Evolutionary conservation across 108 stramenopile species (phyloP).

Genomic region (Thalassiosira profunda): DNA sequence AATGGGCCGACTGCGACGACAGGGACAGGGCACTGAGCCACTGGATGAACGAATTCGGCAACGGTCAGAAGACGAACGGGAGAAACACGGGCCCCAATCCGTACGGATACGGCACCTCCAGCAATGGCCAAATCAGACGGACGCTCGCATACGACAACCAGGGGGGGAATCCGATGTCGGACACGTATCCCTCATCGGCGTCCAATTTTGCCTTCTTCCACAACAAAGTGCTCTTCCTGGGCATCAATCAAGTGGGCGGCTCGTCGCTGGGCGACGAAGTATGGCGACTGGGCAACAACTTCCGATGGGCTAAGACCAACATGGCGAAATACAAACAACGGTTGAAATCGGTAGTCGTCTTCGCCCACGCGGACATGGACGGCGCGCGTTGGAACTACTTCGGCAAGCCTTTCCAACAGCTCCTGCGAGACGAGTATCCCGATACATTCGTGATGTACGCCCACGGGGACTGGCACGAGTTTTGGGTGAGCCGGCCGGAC

Average conservation of each 20-base stretch:
- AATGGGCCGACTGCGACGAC: constrained; percentile 6
- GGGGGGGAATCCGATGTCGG: background rate
- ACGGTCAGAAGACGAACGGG: constrained; percentile 12
- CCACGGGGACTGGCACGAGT: constrained; percentile 16
- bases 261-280: constrained; percentile 11
- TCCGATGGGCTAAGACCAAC: constrained; percentile 5
- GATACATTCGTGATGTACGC: background rate
- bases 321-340: constrained; percentile 17
- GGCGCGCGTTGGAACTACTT: background rate
- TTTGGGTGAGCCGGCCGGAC: background rate
- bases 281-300: background rate
- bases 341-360: constrained; percentile 6
- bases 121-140: constrained; percentile 1
- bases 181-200: constrained; percentile 10
- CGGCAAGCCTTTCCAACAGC: background rate
- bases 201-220: constrained; percentile 13
- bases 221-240: constrained; percentile 1
- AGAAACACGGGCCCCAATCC: constrained; percentile 17
- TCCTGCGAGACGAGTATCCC: background rate
- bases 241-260: constrained; percentile 12
- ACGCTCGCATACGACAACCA: constrained; percentile 8
- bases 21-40: background rate
- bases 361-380: constrained; percentile 6
- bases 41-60: constrained; percentile 22
- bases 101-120: constrained; percentile 14